Conservation (phyloP, 2,329 filamentous ascomycete genomes). For the Trichoderma afroharzianum region DNA sequence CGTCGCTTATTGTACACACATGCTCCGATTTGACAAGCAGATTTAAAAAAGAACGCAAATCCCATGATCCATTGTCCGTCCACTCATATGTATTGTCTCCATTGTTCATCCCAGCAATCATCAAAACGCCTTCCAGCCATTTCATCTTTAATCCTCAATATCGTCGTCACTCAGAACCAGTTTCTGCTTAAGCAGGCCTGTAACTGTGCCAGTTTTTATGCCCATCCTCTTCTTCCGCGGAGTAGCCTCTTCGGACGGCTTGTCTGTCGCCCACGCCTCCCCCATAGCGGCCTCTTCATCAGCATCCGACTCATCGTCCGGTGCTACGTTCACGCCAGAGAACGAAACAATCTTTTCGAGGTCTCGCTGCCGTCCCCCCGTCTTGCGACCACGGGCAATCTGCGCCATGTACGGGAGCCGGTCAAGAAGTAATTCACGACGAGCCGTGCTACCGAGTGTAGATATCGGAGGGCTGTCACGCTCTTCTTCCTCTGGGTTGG, state of each 20-base stretch:
- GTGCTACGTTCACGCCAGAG: constrained; percentile 49
- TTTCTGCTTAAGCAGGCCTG: constrained; percentile 55
- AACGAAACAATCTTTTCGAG: constrained; percentile 68
- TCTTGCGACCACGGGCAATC: constrained; percentile 50
- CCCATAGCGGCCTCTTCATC: constrained; percentile 42
- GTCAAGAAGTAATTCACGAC: constrained; percentile 74
- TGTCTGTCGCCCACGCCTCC: constrained; percentile 60
- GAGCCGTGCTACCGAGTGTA: constrained; percentile 62
- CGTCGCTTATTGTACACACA: not conserved
- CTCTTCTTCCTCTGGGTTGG: constrained; percentile 19
- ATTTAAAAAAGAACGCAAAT: not conserved
- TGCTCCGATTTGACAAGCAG: not conserved
- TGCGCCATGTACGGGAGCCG: constrained; percentile 79
- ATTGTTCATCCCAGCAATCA: not conserved
- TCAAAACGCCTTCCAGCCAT: not conserved
- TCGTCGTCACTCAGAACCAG: constrained; percentile 78
- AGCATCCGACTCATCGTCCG: constrained; percentile 44
- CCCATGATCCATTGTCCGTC: not conserved
- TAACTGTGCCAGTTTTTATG: constrained; percentile 36
- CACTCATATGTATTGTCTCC: not conserved
- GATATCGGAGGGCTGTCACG: constrained; percentile 41
- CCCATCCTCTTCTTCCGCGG: constrained; percentile 46
- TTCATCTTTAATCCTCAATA: constrained; percentile 62
- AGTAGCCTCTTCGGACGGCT: constrained; percentile 51
- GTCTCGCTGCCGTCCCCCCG: constrained; percentile 47